Conservation (phyloP, 2,329 filamentous ascomycete genomes). For the Penicillium fuscoglaucum region DNA sequence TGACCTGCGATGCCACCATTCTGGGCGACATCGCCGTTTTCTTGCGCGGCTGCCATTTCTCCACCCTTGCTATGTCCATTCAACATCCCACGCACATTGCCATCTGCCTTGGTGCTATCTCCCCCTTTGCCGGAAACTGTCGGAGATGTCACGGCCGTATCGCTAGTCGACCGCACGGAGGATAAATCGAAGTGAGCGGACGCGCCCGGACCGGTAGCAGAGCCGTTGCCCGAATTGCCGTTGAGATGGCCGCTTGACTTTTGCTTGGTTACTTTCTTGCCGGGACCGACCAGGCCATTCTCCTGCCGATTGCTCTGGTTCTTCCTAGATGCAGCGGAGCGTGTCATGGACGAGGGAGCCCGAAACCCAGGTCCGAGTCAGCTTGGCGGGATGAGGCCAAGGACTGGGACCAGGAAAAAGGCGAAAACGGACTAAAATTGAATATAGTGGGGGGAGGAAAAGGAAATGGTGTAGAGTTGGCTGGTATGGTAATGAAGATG, state of each 20-base stretch:
- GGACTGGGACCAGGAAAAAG: conserved; percentile 46
- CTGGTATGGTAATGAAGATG: background rate
- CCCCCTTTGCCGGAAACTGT: conserved; percentile 26
- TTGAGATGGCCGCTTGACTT: conserved; percentile 58
- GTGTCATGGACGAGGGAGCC: conserved; percentile 51
- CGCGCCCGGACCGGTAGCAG: conserved; percentile 38
- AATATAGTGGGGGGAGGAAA: conserved; percentile 15
- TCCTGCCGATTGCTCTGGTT: conserved; percentile 77
- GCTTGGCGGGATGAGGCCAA: conserved; percentile 52
- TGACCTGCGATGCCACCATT: conserved; percentile 34
- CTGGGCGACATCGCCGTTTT: conserved; percentile 32
- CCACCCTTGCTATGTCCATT: conserved; percentile 40
- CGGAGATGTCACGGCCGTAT: conserved; percentile 36
- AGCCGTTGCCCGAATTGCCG: conserved; percentile 49
- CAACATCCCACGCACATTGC: conserved; percentile 36
- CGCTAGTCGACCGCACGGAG: conserved; percentile 40
- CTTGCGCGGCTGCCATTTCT: conserved; percentile 39
- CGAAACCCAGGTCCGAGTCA: conserved; percentile 47
- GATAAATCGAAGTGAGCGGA: conserved; percentile 43
- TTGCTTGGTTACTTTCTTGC: conserved; percentile 65
- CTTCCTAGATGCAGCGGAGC: conserved; percentile 51
- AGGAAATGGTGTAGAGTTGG: conserved; percentile 11
- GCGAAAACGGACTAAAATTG: conserved; percentile 21
- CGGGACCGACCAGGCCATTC: conserved; percentile 79
- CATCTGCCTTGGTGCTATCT: conserved; percentile 36